Evolutionary conservation across 352 stramenopile species (phyloP), one percentile per base, ranked within the genome.

Genomic region (Ophiocytium majus): DNA sequence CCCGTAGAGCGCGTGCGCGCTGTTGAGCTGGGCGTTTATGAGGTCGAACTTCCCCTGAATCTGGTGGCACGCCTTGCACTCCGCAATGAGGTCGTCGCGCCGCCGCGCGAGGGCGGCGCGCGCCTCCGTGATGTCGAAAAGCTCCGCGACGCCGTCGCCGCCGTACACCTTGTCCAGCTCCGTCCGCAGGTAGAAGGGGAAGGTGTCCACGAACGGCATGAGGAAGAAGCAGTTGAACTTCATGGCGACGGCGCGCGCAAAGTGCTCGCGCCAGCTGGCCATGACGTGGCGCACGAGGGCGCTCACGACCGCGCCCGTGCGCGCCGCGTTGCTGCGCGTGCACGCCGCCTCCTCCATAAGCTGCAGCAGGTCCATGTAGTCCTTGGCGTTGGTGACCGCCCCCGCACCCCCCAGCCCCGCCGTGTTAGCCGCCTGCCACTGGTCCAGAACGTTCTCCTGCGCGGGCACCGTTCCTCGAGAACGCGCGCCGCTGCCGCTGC

Each of bases 171-270:
- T 92, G 76, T 94, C 91, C 31, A 94, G 85, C 80, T 93, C 90
- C 82, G 84, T 23, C 78, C 92, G 85, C 31, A 94, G 87, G 79
- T 92, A 93, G 76, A 90, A 89, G 78, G 92, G 91, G 83, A 95
- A 94, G 34, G 93, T 90, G 86, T 94, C 91, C 10, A 94, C 90
- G 84, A 95, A 94, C 0, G 92, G 92, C 63, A 95, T 89, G 83
- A 95, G 90, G 86, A 94, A 95, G 86, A 92, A 95, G 85, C 91
- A 95, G 86, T 95, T 95, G 88, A 94, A 94, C 88, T 95, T 94
- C 80, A 93, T 94, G 23, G 90, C 91, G 9, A 93, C 91, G 57
- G 84, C 91, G 80, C 89, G 89, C 31, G 90, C 91, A 85, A 95
- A 95, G 32, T 92, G 86, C 43, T 94, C 91, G 17, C 91, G 89